phyloP scores from a whole-genome alignment of 2,329 filamentous ascomycete genomes.

The Diaporthe caulivora region DNA sequence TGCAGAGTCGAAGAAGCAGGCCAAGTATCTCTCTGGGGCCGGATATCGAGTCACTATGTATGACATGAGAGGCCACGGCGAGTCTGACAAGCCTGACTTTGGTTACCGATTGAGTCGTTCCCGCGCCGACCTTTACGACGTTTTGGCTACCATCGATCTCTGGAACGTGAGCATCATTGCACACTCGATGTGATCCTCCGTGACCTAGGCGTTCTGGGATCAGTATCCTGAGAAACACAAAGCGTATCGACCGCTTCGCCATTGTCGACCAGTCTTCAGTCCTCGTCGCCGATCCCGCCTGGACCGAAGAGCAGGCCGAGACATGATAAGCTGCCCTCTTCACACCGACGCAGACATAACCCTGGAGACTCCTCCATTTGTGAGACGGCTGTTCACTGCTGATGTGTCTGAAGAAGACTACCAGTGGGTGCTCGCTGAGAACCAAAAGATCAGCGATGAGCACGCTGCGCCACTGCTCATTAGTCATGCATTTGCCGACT shows the following conservation, averaged over 20 bases:
- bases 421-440: background rate
- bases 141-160: background rate
- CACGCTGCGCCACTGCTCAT: constrained; percentile 1
- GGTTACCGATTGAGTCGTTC: background rate
- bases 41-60: background rate
- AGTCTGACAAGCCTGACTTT: background rate
- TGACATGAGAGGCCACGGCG: background rate
- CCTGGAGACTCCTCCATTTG: background rate
- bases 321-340: background rate
- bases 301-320: background rate
- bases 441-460: background rate
- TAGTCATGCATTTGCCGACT: background rate
- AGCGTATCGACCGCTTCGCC: background rate
- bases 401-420: background rate
- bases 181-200: background rate
- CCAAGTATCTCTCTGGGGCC: background rate
- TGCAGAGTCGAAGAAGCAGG: background rate
- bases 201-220: constrained; percentile 4
- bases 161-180: background rate
- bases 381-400: background rate
- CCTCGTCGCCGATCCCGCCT: background rate
- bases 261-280: background rate
- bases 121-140: background rate
- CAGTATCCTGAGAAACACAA: background rate
- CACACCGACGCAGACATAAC: background rate